Conservation (phyloP, 805 yeast species). For the Cephaloascus albidus region DNA sequence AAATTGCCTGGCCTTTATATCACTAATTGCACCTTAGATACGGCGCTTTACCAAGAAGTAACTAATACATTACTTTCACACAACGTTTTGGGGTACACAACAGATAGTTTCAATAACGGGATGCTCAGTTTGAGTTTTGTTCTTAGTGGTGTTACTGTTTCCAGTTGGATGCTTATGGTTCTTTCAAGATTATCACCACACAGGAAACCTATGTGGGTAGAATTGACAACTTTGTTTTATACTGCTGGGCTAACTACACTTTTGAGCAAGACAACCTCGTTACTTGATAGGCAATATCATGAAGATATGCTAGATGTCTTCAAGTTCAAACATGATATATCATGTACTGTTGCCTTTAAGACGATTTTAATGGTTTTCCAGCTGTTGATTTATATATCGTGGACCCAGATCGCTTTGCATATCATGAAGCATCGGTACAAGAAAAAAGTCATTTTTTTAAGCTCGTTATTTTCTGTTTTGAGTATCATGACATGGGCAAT, state of each 20-base stretch:
- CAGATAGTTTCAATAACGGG: conserved; percentile 26
- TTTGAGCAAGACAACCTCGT: conserved; percentile 33
- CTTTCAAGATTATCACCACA: conserved; percentile 46
- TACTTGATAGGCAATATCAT: conserved; percentile 40
- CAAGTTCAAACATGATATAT: conserved; percentile 26
- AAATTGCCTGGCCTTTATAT: not conserved
- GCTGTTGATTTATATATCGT: conserved; percentile 40
- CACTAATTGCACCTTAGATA: not conserved
- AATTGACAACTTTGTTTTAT: conserved; percentile 46
- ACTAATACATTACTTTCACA: too few relatives aligned
- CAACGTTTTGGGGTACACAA: conserved; percentile 2
- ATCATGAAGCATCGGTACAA: conserved; percentile 20
- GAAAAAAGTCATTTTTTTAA: conserved; percentile 16
- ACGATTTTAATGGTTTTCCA: conserved; percentile 31
- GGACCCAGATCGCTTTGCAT: conserved; percentile 40
- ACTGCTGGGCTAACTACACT: conserved; percentile 47
- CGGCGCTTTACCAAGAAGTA: not conserved
- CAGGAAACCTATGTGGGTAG: conserved; percentile 48
- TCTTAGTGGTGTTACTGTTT: conserved; percentile 44
- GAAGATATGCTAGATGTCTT: conserved; percentile 44
- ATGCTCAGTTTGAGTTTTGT: conserved; percentile 38
- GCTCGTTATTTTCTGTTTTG: conserved; percentile 17
- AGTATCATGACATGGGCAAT: conserved; percentile 10
- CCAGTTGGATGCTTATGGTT: conserved; percentile 64
- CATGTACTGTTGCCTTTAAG: conserved; percentile 23